Conservation (phyloP, 352 stramenopile species). For the Thraustochytrium sp. region DNA sequence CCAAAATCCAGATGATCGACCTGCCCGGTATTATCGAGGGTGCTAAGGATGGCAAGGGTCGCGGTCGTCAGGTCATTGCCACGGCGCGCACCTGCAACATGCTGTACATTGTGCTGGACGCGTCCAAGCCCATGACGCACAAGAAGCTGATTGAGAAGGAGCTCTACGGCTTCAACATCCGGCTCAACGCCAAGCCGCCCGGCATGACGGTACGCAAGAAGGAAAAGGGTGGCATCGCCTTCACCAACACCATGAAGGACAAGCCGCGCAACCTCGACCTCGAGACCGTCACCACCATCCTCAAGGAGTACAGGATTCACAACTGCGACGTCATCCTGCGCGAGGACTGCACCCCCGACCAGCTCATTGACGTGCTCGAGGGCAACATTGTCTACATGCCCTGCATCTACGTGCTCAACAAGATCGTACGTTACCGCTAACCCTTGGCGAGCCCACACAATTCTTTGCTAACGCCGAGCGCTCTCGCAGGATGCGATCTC, state of each 20-base stretch:
- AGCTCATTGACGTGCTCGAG: constrained; percentile 98
- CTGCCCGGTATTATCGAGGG: constrained; percentile 96
- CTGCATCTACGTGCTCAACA: constrained; percentile 98
- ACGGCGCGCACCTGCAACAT: constrained; percentile 95
- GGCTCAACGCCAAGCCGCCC: constrained; percentile 93
- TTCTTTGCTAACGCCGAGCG: too few relatives aligned
- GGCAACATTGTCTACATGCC: constrained; percentile 97
- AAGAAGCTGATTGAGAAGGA: constrained; percentile 98
- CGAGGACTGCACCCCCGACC: constrained; percentile 92
- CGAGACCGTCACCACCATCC: constrained; percentile 85
- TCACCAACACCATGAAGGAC: constrained; percentile 54
- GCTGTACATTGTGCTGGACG: constrained; percentile 96
- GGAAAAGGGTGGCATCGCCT: constrained; percentile 92
- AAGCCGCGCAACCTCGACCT: constrained; percentile 76
- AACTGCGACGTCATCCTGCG: constrained; percentile 91
- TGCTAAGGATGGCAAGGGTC: constrained; percentile 92
- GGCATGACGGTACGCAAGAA: constrained; percentile 94
- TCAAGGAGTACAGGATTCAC: constrained; percentile 97
- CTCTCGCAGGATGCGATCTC: constrained; percentile 96
- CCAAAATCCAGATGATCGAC: constrained; percentile 76
- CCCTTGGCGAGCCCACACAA: too few relatives aligned
- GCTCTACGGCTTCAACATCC: constrained; percentile 95
- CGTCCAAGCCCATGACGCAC: constrained; percentile 92
- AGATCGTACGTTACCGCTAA: too few relatives aligned
- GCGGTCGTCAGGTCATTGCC: constrained; percentile 92